Evolutionary conservation across 345 rosid species (phyloP).

Genomic region (Barbarea vulgaris): DNA sequence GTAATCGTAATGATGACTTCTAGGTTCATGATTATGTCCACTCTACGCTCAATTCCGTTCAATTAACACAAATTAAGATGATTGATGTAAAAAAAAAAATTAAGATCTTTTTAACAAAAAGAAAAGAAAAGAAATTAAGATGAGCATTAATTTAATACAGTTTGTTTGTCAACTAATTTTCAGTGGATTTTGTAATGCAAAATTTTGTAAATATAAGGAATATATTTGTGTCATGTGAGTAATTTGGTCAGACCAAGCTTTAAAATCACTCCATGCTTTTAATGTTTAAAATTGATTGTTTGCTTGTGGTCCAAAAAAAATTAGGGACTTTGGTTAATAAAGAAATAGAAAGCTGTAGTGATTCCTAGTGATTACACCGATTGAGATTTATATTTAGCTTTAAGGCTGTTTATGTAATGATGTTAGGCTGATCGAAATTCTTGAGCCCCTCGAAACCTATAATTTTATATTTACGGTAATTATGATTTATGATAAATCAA

Average conservation of each 20-base stretch:
- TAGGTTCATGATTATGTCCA: conserved; percentile 36
- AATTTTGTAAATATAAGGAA: not conserved
- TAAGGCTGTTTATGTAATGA: conserved; percentile 43
- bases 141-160: not conserved
- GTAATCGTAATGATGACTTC: conserved; percentile 27
- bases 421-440: conserved; percentile 34
- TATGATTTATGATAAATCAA: conserved; percentile 33
- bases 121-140: not conserved
- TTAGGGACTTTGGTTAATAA: conserved; percentile 21
- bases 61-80: not conserved
- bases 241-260: conserved; percentile 34
- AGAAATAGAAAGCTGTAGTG: conserved; percentile 34
- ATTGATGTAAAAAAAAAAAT: not conserved
- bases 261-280: conserved; percentile 37
- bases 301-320: conserved; percentile 36
- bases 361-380: conserved; percentile 39
- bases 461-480: conserved; percentile 18
- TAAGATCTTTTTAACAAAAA: too few species aligned
- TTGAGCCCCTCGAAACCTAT: conserved; percentile 43
- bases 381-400: conserved; percentile 38
- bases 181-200: not conserved
- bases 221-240: conserved; percentile 22
- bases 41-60: not conserved
- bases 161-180: not conserved
- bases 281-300: conserved; percentile 11